Conservation (phyloP, 768 basidiomycete genomes). For the Tubosaeta sp. region DNA sequence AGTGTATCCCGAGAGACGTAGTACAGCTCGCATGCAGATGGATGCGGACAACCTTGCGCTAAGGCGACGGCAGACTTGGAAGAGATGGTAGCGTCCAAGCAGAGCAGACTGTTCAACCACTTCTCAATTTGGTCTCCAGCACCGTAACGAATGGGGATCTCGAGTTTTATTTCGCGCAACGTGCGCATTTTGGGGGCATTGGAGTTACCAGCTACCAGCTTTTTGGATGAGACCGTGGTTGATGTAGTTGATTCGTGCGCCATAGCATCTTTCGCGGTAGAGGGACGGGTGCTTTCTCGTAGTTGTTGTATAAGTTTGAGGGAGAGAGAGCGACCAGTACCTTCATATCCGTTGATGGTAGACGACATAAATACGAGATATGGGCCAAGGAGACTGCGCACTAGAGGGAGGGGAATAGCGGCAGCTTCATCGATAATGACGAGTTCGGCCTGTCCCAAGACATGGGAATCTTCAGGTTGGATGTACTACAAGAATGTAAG, state of each 20-base stretch:
- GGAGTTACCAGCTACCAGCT: constrained; percentile 43
- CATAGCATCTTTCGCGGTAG: constrained; percentile 58
- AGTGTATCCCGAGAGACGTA: constrained; percentile 94
- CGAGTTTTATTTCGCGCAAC: constrained; percentile 89
- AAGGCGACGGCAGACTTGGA: constrained; percentile 35
- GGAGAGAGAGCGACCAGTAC: constrained; percentile 96
- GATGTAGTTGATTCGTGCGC: constrained; percentile 36
- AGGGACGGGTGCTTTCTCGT: constrained; percentile 83
- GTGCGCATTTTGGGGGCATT: constrained; percentile 61
- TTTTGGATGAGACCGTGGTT: constrained; percentile 47
- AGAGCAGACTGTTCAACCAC: constrained; percentile 89
- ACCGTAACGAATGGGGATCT: constrained; percentile 91
- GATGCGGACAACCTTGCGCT: constrained; percentile 87
- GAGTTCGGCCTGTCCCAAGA: constrained; percentile 94
- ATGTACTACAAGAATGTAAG: constrained; percentile 68
- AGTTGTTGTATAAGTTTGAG: constrained; percentile 97
- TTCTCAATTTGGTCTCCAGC: constrained; percentile 85
- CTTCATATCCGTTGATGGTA: constrained; percentile 99
- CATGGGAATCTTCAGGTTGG: constrained; percentile 96
- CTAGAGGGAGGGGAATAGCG: constrained; percentile 94
- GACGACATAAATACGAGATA: constrained; percentile 99
- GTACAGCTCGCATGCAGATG: constrained; percentile 89
- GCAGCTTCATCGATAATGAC: constrained; percentile 98
- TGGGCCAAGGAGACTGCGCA: constrained; percentile 89
- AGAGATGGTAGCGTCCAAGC: constrained; percentile 78